Evolutionary conservation across 1,284 basidiomycete genomes (phyloP).

Genomic region (Fomitopsis pinicola): DNA sequence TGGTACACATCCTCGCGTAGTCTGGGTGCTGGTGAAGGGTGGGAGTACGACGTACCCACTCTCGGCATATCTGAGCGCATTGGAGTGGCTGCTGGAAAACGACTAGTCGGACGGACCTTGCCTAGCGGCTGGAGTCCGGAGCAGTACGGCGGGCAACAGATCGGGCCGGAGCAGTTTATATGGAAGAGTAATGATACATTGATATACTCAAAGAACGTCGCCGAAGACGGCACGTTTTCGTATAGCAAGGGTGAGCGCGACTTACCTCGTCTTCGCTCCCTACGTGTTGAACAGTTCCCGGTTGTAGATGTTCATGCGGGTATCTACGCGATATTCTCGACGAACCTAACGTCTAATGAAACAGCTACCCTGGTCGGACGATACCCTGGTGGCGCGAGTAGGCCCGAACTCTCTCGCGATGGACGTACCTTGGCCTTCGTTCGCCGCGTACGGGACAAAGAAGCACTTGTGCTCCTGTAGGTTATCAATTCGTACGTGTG

Average conservation of each 20-base stretch:
- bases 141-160: slow-evolving; percentile 61
- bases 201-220: slow-evolving; percentile 62
- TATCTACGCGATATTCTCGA: slow-evolving; percentile 64
- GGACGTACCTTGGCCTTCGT: slow-evolving; percentile 68
- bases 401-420: slow-evolving; percentile 70
- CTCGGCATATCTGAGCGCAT: slow-evolving; percentile 25
- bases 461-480: slow-evolving; percentile 66
- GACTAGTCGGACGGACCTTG: slow-evolving; percentile 50
- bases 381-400: slow-evolving; percentile 62
- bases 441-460: slow-evolving; percentile 66
- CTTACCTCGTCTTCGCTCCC: neutral
- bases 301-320: slow-evolving; percentile 59
- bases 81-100: slow-evolving; percentile 44
- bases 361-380: slow-evolving; percentile 50
- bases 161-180: slow-evolving; percentile 67
- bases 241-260: slow-evolving; percentile 57
- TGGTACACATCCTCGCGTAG: slow-evolving; percentile 65
- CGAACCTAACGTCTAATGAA: slow-evolving; percentile 52
- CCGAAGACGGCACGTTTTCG: slow-evolving; percentile 46
- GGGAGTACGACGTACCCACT: slow-evolving; percentile 53
- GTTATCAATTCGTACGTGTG: slow-evolving; percentile 12
- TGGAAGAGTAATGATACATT: slow-evolving; percentile 55
- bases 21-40: slow-evolving; percentile 67
- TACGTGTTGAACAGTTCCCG: neutral
- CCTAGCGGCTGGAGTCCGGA: slow-evolving; percentile 55